Conservation (phyloP, 2,329 filamentous ascomycete genomes). For the Cytospora leucostoma region DNA sequence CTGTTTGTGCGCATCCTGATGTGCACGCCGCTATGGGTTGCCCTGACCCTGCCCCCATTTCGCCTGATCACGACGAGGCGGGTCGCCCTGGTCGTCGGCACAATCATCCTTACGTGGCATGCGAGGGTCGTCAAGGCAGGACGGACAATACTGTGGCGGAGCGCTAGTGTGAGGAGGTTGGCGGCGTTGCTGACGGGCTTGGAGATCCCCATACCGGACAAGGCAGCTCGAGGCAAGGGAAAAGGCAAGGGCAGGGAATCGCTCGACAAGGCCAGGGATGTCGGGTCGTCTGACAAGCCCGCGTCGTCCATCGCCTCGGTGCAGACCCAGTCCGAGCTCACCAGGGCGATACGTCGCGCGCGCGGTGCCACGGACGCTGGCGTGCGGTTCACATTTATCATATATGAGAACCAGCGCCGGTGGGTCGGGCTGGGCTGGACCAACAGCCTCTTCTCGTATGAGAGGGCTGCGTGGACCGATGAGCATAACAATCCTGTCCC, state of each 20-base stretch:
- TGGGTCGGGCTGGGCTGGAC: constrained; percentile 98
- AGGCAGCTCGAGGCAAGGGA: constrained; percentile 18
- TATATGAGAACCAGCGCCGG: constrained; percentile 94
- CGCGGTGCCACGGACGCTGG: constrained; percentile 65
- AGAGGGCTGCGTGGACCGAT: constrained; percentile 90
- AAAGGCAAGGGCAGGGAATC: constrained; percentile 34
- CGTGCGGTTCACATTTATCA: constrained; percentile 92
- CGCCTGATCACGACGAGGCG: constrained; percentile 84
- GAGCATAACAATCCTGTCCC: constrained; percentile 86
- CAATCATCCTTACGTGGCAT: constrained; percentile 87
- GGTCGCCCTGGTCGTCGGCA: constrained; percentile 82
- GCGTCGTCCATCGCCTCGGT: constrained; percentile 29
- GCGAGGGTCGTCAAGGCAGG: constrained; percentile 82
- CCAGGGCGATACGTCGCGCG: constrained; percentile 44
- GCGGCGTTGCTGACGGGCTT: constrained; percentile 79
- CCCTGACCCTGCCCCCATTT: constrained; percentile 78
- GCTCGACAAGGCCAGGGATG: constrained; percentile 24
- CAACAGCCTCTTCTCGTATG: constrained; percentile 84
- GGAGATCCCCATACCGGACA: constrained; percentile 53
- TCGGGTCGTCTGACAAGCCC: constrained; percentile 47
- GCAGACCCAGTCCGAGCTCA: constrained; percentile 49
- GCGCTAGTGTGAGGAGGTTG: constrained; percentile 68
- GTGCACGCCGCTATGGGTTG: constrained; percentile 84
- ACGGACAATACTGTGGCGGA: constrained; percentile 88
- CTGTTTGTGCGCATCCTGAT: constrained; percentile 87